These are phyloP conservation scores for Tripidium arundinaceum DNA, from an alignment of 202 grass and related monocot genomes.

Conservation along the genomic window DNA sequence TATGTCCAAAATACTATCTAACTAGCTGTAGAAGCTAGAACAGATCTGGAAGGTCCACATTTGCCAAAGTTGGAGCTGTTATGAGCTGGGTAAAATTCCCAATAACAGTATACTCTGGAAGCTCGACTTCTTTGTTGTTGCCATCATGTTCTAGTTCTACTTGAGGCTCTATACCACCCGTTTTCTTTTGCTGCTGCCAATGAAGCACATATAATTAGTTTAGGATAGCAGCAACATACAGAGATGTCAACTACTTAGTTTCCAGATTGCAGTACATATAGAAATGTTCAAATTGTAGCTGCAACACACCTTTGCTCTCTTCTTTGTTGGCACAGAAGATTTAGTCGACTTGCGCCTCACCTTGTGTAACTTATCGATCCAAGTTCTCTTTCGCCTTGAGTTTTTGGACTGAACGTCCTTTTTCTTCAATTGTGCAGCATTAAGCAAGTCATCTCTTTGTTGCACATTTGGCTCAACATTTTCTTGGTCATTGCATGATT, in stretches of 20 bases:
- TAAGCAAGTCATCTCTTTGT: background rate
- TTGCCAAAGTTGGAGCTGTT: no score
- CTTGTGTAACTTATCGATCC: no score
- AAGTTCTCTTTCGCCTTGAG: background rate
- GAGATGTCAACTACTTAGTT: no score
- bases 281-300: background rate
- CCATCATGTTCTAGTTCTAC: background rate
- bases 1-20: no score
- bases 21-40: background rate
- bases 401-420: background rate
- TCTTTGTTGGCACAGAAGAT: background rate
- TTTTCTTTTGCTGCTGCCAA: background rate
- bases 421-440: background rate
- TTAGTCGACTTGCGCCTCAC: background rate
- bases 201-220: background rate
- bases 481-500: no score
- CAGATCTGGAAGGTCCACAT: background rate
- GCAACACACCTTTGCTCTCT: background rate
- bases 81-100: no score
- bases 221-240: background rate
- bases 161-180: background rate
- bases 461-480: no score
- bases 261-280: background rate
- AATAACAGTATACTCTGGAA: background rate
- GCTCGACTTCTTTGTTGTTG: background rate